Percentiles rank a stretch among this genome's conserved stretches.
phyloP scores from a whole-genome alignment of 305 asterid genomes.

The Euphrasia arctica region DNA sequence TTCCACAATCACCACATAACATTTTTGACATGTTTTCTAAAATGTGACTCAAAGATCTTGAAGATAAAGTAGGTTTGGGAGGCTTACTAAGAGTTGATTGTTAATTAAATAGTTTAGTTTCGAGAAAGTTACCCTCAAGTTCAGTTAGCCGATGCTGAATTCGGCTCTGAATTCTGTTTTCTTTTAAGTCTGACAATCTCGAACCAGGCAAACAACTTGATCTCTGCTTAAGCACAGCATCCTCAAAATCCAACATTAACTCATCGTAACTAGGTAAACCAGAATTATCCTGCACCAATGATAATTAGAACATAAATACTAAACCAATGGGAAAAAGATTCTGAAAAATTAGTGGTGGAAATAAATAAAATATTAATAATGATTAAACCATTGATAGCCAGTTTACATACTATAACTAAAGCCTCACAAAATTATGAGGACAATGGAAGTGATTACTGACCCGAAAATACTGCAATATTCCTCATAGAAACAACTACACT shows the following conservation, averaged over 20 bases:
- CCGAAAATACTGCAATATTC: slow-evolving; percentile 4
- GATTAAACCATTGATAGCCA: neutral
- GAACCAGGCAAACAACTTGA: slow-evolving; percentile 61
- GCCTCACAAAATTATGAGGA: neutral
- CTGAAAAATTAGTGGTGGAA: neutral
- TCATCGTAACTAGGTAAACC: slow-evolving; percentile 63
- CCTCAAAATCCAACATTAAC: slow-evolving; percentile 89
- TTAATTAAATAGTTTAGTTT: slow-evolving; percentile 17
- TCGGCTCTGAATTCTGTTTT: slow-evolving; percentile 60
- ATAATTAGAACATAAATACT: slow-evolving; percentile 14
- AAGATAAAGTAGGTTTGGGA: neutral
- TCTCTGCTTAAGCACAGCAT: slow-evolving; percentile 67
- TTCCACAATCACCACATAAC: neutral
- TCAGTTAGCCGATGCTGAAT: slow-evolving; percentile 68
- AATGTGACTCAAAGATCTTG: neutral
- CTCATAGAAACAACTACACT: slow-evolving; percentile 1
- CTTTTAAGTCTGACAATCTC: slow-evolving; percentile 57
- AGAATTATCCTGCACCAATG: slow-evolving; percentile 47
- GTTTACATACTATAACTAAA: neutral
- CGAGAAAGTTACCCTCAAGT: slow-evolving; percentile 74
- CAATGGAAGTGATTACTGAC: neutral
- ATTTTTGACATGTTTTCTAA: neutral
- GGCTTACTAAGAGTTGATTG: neutral
- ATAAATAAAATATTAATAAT: neutral
- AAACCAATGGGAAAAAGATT: neutral